Base-by-base conservation (phyloP, 176 grass and related monocot species). In the Lolium multiflorum region DNA sequence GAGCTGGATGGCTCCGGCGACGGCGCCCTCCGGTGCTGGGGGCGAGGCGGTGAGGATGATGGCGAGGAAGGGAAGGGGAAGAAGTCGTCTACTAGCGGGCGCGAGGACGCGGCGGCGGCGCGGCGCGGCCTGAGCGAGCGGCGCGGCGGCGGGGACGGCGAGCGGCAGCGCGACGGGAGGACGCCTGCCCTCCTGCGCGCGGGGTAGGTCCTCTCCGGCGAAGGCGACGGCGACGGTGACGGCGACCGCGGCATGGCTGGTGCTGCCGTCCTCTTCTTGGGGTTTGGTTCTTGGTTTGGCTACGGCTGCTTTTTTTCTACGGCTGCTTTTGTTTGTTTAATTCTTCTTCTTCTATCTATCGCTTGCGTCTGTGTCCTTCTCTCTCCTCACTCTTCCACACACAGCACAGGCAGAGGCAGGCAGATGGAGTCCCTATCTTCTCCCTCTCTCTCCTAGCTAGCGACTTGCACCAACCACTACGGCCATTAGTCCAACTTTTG, bases 221-320 rank as follows among this genome's bases (percentile, higher is more conserved):
- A 69, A 3, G 48, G 48, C 48, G 54, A 56, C 77, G 84, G 20
- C 91, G 31, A 28, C 28, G 2, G 28, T 2, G 91, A 64, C 84
- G 84, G 20, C 91, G 91, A 64, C 94, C 89, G 38, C 94, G 91
- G 76, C 94, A 90, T 88, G 82, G 88, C 79, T 83, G 87, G 47
- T 75, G 88, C 77, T 88, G 85, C 88, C 87, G 91, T 86, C 90
- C 84, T 82, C 87, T 74, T 79, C 89, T 87, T 93, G 85, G 87
- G 91, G 73, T 87, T 86, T 88, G 86, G 57, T 71, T 88, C 18
- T 50, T 50, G 17, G 64, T n/a, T 83, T 79, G 47, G 14, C 78
- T 70, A 78, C 37, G n/a, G n/a, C n/a, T n/a, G 85, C 39, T 89
- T 83, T 87, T 82, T 81, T 49, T 49, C 43, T 85, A 81, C 81